Base-by-base conservation (phyloP, 306 rosid genomes). In the Trifolium fragiferum region DNA sequence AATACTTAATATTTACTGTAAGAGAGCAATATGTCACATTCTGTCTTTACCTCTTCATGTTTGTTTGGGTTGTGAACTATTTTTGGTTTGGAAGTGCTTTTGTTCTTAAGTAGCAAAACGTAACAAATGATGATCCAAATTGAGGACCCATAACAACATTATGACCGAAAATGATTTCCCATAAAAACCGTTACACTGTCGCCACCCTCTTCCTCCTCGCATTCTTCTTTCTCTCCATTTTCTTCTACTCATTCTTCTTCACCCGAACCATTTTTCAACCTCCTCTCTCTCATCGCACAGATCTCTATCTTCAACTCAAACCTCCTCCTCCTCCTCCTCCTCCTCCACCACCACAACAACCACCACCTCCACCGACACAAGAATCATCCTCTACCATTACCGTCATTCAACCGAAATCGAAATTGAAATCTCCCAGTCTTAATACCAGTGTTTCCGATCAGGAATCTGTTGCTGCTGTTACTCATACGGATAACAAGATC, bases 281-380 rank as follows among this genome's bases (percentile, higher is more conserved):
- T 14, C 33, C 89, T 20, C 65, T 85, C 68, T 78, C 81, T 68
- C 72, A 80, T 80, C 85, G 55, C 81, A 19, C 80, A 68, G 88
- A 90, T 86, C 84, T 83, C 87, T 80, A 80, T 61, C 51, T 85
- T 58, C 81, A 44, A 35, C 2, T 82, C 77, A 78, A 88, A 8
- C 58, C 82, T 59, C 35, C 59, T 46, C 46, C 83, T 25, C 81
- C 72, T 15, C 64, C 83, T 23, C 53, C 79, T 0, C 32, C 43
- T 0, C 77, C 25, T 0, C 44, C 73, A 1, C 68, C 49, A 5
- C 66, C 35, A 11, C 15, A 75, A 10, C 12, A 8, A 25, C 67
- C 64, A 44, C 66, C 66, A 8, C 66, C 16, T 0, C 50, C 32
- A 9, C 68, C 14, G 7, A 46, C 25, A 13, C 51, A 19, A 7